Evolutionary conservation across 495 filamentous ascomycete genomes (phyloP), one percentile per base, ranked within the genome.

Genomic region (Pseudoneurospora amorphoporcata): DNA sequence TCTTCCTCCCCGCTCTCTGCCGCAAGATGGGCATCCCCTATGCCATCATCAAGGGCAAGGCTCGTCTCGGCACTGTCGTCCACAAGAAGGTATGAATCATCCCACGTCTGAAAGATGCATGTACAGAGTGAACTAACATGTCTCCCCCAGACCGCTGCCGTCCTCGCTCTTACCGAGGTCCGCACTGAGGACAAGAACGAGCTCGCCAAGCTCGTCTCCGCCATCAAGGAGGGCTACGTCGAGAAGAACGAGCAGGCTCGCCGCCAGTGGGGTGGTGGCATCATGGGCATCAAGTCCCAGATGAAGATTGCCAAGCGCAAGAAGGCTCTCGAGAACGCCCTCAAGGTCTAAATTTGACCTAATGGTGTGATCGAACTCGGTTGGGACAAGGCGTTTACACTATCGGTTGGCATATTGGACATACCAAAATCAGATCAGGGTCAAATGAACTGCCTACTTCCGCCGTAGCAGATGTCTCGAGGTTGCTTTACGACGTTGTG

Each of bases 1-100:
- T 98, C 85, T 99, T 97, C 93, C 89, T 99, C 72, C 96, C 96
- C 76, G 94, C 96, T 82, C 90, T 99, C 79, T 99, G 96, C 92
- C 91, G 93, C 85, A 99, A 99, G 93, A 98, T 99, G 94, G 96
- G 96, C 86, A 89, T 99, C 76, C 96, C 96, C 71, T 99, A 97
- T 84, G 95, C 94, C 81, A 99, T 99, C 80, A 90, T 98, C 81
- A 99, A 98, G 91, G 96, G 96, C 85, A 99, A 99, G 91, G 95
- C 96, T 77, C 90, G 96, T 84, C 92, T 98, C 79, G 96, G 96
- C 78, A 97, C 95, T 73, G 94, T 98, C 78, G 94, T 99, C 80
- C 96, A 98, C 92, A 96, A 99, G 90, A 99, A 99, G 92, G 92
- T 94, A 81, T 43, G 81, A 32, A 42, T 70, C 37, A n/a, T 16